Base-by-base conservation (phyloP, 768 basidiomycete species). In the Tylopilus sp. region DNA sequence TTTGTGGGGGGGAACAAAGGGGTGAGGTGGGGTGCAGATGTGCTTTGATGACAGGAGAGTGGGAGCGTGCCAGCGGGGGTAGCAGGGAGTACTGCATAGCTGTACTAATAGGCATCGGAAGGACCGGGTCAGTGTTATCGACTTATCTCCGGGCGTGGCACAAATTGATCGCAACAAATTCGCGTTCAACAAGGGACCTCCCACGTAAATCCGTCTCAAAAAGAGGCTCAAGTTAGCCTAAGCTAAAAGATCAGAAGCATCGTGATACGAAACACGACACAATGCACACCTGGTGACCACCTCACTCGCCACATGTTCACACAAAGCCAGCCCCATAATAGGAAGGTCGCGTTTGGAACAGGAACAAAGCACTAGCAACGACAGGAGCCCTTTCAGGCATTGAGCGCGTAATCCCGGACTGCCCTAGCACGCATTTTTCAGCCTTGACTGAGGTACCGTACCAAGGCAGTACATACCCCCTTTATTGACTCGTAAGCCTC, bases 1-100 rank as follows among this genome's bases (percentile, higher is more conserved):
- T 68, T 68, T 68, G 66, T 68, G 56, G 50, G 22, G 38, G 28
- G 6, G 3, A 31, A 69, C 61, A 68, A 69, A 56, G 59, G 28
- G 62, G 61, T 15, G 12, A 21, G 25, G 20, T 3, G 36, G 28
- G 35, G 35, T 13, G 41, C 21, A 50, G 44, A 35, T 6, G 15
- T 18, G 47, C 50, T 59, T 57, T 53, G 51, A 41, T 40, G 36
- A 10, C 20, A 17, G 33, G 40, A 30, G 33, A 30, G 9, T 1
- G 43, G 18, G 25, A 21, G 42, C 30, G 42, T 36, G 36, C 40
- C 11, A 25, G 38, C 31, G 45, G 51, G 36, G 43, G 28, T 11
- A 50, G 40, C 23, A 54, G 52, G 58, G 20, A 21, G 48, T 44
- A 50, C 51, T 17, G 47, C 53, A 62, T 48, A 50, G 38, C n/a